These are phyloP conservation scores for Dichotomocladium elegans DNA, from an alignment of 371 early-diverging fungal species.

Conservation along the genomic window DNA sequence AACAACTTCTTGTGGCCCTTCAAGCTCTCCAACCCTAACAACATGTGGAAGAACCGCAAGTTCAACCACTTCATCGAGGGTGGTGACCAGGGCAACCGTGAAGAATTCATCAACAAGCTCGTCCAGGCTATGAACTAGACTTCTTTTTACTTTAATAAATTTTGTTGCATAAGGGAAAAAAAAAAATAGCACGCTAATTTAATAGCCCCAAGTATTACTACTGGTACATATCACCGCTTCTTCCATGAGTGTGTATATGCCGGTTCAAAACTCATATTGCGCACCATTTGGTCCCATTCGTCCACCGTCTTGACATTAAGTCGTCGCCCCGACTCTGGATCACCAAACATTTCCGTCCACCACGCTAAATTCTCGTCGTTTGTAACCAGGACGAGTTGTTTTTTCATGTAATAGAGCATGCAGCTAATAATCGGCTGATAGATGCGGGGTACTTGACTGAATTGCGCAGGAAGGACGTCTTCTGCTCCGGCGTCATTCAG, in stretches of 20 bases:
- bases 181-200: no score
- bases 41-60: conserved; percentile 96
- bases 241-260: conserved; percentile 25
- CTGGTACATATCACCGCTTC: conserved; percentile 7
- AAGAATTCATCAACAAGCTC: conserved; percentile 92
- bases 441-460: conserved; percentile 28
- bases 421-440: conserved; percentile 43
- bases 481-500: conserved; percentile 7
- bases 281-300: conserved; percentile 41
- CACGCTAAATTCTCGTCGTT: conserved; percentile 46
- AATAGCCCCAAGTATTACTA: no score
- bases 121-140: conserved; percentile 85
- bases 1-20: conserved; percentile 99
- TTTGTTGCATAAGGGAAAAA: no score
- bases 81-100: conserved; percentile 98
- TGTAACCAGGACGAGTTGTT: conserved; percentile 37
- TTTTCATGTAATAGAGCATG: conserved; percentile 32
- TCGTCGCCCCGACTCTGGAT: conserved; percentile 29
- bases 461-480: conserved; percentile 5
- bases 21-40: conserved; percentile 97
- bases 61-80: conserved; percentile 96
- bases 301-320: conserved; percentile 34
- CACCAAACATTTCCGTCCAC: conserved; percentile 49
- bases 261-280: conserved; percentile 25
- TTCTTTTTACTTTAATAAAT: neutral